Base-by-base conservation (phyloP, 305 asterid genomes). In the Fraxinus velutina region DNA sequence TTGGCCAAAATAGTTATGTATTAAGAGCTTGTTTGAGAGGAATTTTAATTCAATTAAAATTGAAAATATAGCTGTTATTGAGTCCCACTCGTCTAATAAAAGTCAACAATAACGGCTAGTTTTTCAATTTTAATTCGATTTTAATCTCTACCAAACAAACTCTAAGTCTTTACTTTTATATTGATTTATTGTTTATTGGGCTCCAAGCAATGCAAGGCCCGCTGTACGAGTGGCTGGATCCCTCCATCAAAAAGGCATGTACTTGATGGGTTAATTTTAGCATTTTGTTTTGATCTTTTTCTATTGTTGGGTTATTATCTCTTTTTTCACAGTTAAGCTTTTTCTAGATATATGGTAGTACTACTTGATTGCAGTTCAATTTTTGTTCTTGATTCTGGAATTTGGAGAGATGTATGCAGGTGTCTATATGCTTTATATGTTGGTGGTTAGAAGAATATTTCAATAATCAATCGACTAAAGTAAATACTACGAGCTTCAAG, bases 141-240 rank as follows among this genome's bases (percentile, higher is more conserved):
- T 27, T 27, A 27, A 27, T 27, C 30, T 27, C 30, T 27, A 27
- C 30, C 30, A 27, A 27, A 27, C 30, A 27, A 27, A 2, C 30
- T 27, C 30, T 27, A 27, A 27, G 30, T 27, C 30, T 27, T 27
- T 27, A 27, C 30, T 27, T 27, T 27, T 27, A 1, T 27, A 27
- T 27, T 27, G 30, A 27, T 27, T 27, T 27, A 27, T 27, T 27
- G 30, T 27, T 27, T 27, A 27, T 27, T 27, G 30, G 30, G 30
- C 30, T 27, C 99, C 27, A 92, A 93, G 85, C 99, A 95, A 85
- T 95, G 99, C 90, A 95, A 95, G 85, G 98, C 99, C 71, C 91
- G 99, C 30, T 93, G 99, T 93, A 95, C 44, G 97, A 93, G 88
- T 95, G 99, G 99, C 93, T 95, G 36, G 98, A 95, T 79, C 99